phyloP scores from a whole-genome alignment of 257 asterid species.

The Lantana camara region DNA sequence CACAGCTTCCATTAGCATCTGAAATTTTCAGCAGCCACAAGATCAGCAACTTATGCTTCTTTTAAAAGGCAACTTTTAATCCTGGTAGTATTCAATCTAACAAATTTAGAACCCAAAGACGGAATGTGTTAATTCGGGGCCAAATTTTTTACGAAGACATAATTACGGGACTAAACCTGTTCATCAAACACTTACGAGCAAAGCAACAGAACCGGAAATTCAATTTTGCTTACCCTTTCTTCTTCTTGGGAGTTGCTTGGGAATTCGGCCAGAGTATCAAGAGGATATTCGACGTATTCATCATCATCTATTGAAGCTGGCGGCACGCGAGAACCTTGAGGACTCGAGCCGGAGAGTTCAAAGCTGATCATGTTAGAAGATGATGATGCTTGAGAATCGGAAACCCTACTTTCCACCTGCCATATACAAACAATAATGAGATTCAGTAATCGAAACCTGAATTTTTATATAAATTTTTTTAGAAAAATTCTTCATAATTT shows the following conservation, averaged over 20 bases:
- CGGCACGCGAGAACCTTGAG: slow-evolving; percentile 49
- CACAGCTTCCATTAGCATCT: slow-evolving; percentile 82
- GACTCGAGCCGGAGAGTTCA: slow-evolving; percentile 59
- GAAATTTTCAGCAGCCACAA: slow-evolving; percentile 23
- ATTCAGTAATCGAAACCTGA: not conserved
- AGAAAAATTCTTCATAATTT: not conserved
- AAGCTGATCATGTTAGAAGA: slow-evolving; percentile 80
- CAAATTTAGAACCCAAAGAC: no score
- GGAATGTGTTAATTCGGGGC: not conserved
- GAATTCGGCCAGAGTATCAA: slow-evolving; percentile 63
- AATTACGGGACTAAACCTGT: no score
- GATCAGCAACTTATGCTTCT: not conserved
- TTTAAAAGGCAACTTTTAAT: no score
- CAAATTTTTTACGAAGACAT: no score
- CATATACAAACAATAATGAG: slow-evolving; percentile 1
- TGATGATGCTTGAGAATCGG: slow-evolving; percentile 61
- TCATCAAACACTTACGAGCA: no score
- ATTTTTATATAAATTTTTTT: no score
- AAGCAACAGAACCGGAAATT: no score
- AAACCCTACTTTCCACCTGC: slow-evolving; percentile 60
- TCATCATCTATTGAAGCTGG: slow-evolving; percentile 67
- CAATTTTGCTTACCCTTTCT: slow-evolving; percentile 69
- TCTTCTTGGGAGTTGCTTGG: slow-evolving; percentile 80
- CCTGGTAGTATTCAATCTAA: no score
- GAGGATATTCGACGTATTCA: slow-evolving; percentile 78